Percentiles rank a stretch among this genome's conserved stretches.
Evolutionary conservation across 2,329 filamentous ascomycete species (phyloP).

Genomic region (Pseudogymnoascus sp.): DNA sequence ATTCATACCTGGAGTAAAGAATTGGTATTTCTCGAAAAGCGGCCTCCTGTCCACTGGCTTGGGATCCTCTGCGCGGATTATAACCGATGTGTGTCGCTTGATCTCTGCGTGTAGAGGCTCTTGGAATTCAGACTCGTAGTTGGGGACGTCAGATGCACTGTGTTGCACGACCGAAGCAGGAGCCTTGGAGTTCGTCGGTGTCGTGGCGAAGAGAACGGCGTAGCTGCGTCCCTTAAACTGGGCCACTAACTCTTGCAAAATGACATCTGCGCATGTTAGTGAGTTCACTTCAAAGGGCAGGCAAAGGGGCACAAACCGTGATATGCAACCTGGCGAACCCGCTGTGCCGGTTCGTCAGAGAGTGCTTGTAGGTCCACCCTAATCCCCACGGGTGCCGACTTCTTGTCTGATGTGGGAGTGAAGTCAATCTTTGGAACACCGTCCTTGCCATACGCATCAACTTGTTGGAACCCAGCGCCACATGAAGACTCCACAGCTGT

Average conservation of each 20-base stretch:
- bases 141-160: slow-evolving; percentile 28
- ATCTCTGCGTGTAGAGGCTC: slow-evolving; percentile 61
- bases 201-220: slow-evolving; percentile 69
- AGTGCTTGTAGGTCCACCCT: background rate
- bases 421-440: background rate
- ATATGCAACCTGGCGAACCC: slow-evolving; percentile 1
- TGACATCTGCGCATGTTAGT: slow-evolving; percentile 30
- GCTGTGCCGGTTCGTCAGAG: background rate
- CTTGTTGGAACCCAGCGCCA: background rate
- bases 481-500: slow-evolving; percentile 33
- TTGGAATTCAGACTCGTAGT: slow-evolving; percentile 59
- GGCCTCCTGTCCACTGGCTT: slow-evolving; percentile 40
- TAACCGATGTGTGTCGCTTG: slow-evolving; percentile 51
- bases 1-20: slow-evolving; percentile 73
- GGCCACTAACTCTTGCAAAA: slow-evolving; percentile 38
- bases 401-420: background rate
- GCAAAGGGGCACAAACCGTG: slow-evolving; percentile 1
- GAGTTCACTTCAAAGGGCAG: slow-evolving; percentile 12
- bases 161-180: slow-evolving; percentile 34
- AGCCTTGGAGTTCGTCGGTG: slow-evolving; percentile 20
- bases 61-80: slow-evolving; percentile 31
- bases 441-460: background rate
- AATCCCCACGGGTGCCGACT: background rate
- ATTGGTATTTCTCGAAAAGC: slow-evolving; percentile 90
- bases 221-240: slow-evolving; percentile 46